Evolutionary conservation across 345 rosid genomes (phyloP).

Genomic region (Pelargonium nanum): DNA sequence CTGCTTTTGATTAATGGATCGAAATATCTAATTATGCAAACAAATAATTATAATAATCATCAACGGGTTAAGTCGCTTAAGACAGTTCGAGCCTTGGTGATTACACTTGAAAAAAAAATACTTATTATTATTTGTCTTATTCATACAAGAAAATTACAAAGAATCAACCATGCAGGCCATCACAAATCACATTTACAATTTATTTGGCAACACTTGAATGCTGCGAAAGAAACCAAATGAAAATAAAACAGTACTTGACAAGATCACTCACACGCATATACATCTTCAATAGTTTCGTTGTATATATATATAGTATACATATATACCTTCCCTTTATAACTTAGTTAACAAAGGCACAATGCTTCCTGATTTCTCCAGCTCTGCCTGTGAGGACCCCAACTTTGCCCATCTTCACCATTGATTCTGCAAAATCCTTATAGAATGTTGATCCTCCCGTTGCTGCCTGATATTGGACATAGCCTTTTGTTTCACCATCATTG

Average conservation of each 20-base stretch:
- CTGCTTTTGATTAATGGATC: too few relatives aligned
- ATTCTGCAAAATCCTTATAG: slow-evolving; percentile 47
- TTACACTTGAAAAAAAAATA: too few relatives aligned
- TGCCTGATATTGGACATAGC: slow-evolving; percentile 29
- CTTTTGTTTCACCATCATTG: slow-evolving; percentile 30
- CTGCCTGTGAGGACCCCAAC: slow-evolving; percentile 46
- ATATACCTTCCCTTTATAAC: neutral
- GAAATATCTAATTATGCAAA: too few relatives aligned
- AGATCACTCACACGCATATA: neutral
- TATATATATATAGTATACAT: too few relatives aligned
- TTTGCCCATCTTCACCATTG: slow-evolving; percentile 69
- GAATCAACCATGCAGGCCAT: too few relatives aligned
- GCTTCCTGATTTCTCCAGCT: slow-evolving; percentile 42
- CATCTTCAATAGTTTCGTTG: too few relatives aligned
- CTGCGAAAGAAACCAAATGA: neutral
- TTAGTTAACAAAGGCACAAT: neutral
- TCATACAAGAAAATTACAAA: too few relatives aligned
- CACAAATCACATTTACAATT: neutral
- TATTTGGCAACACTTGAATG: neutral
- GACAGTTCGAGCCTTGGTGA: too few relatives aligned
- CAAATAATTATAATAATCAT: too few relatives aligned
- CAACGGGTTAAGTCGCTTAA: too few relatives aligned
- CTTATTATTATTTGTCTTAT: too few relatives aligned
- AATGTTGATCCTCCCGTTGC: slow-evolving; percentile 21
- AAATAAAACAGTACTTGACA: too few relatives aligned